phyloP scores from a whole-genome alignment of 2,329 filamentous ascomycete genomes.

The Bertia moriformis region DNA sequence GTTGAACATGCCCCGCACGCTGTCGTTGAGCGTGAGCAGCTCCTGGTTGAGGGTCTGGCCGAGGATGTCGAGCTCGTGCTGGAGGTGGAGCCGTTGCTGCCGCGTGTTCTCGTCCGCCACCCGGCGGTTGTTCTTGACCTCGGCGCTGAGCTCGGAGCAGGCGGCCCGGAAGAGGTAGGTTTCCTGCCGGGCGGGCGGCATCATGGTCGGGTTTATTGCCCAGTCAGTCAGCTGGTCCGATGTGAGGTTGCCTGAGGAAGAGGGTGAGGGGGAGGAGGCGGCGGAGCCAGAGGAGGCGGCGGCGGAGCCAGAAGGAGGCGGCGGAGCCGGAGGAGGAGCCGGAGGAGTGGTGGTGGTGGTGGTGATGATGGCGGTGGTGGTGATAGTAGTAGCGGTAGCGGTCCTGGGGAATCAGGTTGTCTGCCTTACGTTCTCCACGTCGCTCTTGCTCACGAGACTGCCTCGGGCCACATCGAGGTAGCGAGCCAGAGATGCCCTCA shows the following conservation, averaged over 20 bases:
- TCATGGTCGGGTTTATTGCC: slow-evolving; percentile 4
- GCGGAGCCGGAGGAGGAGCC: too few relatives aligned
- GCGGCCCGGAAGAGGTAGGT: slow-evolving; percentile 87
- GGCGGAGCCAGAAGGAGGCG: too few relatives aligned
- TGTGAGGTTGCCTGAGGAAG: not conserved
- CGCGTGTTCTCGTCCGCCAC: slow-evolving; percentile 68
- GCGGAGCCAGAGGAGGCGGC: too few relatives aligned
- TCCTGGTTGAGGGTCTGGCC: slow-evolving; percentile 77
- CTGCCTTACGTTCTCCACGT: slow-evolving; percentile 43
- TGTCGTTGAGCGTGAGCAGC: slow-evolving; percentile 66
- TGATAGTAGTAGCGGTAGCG: too few relatives aligned
- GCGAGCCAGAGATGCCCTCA: slow-evolving; percentile 43
- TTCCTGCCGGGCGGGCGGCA: slow-evolving; percentile 36
- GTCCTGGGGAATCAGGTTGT: too few relatives aligned
- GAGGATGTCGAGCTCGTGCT: slow-evolving; percentile 90
- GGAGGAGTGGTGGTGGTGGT: too few relatives aligned
- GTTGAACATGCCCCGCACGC: slow-evolving; percentile 90
- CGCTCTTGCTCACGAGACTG: slow-evolving; percentile 52
- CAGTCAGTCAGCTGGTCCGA: not conserved
- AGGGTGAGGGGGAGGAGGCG: not conserved
- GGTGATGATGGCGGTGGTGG: too few relatives aligned
- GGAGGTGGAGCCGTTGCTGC: slow-evolving; percentile 68
- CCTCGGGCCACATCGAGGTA: slow-evolving; percentile 53
- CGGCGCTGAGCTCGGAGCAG: slow-evolving; percentile 78
- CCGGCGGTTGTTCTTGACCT: slow-evolving; percentile 66